Evolutionary conservation across 306 rosid species (phyloP).

Genomic region (Abrus pulchellus): DNA sequence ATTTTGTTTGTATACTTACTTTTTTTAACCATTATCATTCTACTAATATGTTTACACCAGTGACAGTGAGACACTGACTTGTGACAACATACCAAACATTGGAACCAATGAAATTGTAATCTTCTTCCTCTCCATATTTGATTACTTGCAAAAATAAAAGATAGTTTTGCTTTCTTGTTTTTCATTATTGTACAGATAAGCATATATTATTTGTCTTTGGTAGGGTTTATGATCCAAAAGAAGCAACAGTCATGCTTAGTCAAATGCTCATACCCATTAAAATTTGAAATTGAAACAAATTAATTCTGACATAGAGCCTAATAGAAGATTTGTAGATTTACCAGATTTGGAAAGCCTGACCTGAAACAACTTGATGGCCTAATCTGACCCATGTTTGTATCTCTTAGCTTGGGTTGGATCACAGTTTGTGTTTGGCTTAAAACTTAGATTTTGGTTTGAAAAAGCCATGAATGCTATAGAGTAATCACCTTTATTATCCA

Average conservation of each 20-base stretch:
- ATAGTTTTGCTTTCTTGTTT: background rate
- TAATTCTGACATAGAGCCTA: too few relatives aligned
- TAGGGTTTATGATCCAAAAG: background rate
- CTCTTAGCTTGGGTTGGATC: background rate
- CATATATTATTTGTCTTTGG: background rate
- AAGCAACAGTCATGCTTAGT: too few relatives aligned
- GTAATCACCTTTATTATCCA: constrained; percentile 1
- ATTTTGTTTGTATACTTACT: background rate
- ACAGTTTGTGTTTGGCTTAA: background rate
- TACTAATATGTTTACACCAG: constrained; percentile 15
- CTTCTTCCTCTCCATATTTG: constrained; percentile 9
- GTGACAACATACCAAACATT: background rate
- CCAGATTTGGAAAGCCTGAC: too few relatives aligned
- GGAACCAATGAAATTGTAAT: constrained; percentile 12
- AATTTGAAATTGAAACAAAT: too few relatives aligned
- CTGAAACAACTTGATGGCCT: too few relatives aligned
- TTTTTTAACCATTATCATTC: background rate
- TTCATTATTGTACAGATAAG: background rate
- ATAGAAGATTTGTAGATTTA: too few relatives aligned
- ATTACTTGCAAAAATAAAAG: background rate
- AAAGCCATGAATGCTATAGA: background rate
- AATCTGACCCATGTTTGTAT: background rate
- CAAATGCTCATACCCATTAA: too few relatives aligned
- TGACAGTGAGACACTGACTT: background rate
- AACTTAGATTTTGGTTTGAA: too few relatives aligned